Base-by-base conservation (phyloP, 768 basidiomycete genomes). In the Hygrophoropsis aurantiaca region DNA sequence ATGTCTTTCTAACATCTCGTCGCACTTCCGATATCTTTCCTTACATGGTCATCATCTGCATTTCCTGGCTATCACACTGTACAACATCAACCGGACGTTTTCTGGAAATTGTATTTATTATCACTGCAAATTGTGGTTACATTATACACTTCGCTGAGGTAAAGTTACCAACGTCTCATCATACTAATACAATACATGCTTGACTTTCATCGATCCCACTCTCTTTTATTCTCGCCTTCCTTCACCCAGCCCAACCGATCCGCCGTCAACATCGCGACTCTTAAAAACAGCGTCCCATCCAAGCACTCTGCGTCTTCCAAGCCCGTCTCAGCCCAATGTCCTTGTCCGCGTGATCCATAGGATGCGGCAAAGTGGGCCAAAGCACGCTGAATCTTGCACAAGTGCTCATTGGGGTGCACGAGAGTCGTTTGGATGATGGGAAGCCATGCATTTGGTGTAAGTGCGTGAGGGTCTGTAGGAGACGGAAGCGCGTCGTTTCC, bases 171-270 rank as follows among this genome's bases (percentile, higher is more conserved):
- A n/a, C n/a, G n/a, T n/a, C n/a, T n/a, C n/a, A n/a, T n/a, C n/a
- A n/a, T n/a, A n/a, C n/a, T n/a, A n/a, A n/a, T n/a, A n/a, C n/a
- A n/a, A n/a, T n/a, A n/a, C n/a, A n/a, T n/a, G n/a, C n/a, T n/a
- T n/a, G n/a, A n/a, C n/a, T n/a, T n/a, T n/a, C n/a, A n/a, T n/a
- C n/a, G 53, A 52, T 68, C 59, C 65, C 67, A 71, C 1, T 42
- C 51, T 5, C 45, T 50, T 26, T 50, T 36, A 10, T 50, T 26
- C 48, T 66, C 41, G 1, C 70, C 69, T 42, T 71, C 69, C 19
- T 63, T 48, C 63, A 69, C 65, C 68, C 67, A 69, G 10, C 66
- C 69, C 23, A 66, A 42, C 39, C 58, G 55, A 30, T 62, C 50
- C 46, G 59, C 50, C 13, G 61, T 63, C 18, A 65, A 42, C 39